Conservation (phyloP, 345 rosid species). For the Rhodomyrtus tomentosa region DNA sequence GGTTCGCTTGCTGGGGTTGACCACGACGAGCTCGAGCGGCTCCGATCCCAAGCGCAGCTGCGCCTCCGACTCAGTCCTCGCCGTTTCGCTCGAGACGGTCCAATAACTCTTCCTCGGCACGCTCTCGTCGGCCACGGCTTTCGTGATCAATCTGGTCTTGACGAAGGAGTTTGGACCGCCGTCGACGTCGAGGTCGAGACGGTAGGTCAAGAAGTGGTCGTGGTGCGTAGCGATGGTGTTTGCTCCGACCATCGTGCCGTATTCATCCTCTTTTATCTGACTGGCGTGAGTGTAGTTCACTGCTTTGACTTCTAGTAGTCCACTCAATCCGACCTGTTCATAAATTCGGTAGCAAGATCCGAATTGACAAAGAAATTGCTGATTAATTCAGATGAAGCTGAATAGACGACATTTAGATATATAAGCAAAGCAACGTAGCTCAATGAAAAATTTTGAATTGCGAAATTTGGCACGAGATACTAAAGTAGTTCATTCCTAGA, state of each 20-base stretch:
- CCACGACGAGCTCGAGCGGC: constrained; percentile 38
- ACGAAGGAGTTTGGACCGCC: constrained; percentile 58
- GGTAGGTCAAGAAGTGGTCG: constrained; percentile 66
- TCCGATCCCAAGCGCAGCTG: constrained; percentile 35
- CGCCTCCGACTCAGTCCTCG: constrained; percentile 56
- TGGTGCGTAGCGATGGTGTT: constrained; percentile 61
- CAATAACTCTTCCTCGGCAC: constrained; percentile 62
- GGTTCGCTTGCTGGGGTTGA: constrained; percentile 49
- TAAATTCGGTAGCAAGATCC: not conserved
- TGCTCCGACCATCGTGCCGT: constrained; percentile 51
- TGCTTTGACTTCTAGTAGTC: constrained; percentile 47
- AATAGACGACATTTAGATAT: not conserved
- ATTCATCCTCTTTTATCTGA: constrained; percentile 21
- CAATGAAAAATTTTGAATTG: not conserved
- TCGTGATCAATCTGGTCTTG: constrained; percentile 33
- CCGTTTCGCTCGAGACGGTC: constrained; percentile 49
- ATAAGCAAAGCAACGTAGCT: not conserved
- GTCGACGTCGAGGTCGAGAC: constrained; percentile 69
- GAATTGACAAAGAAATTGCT: not conserved
- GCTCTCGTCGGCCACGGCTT: constrained; percentile 6
- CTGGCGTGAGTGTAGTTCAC: constrained; percentile 27
- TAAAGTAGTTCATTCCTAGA: not conserved
- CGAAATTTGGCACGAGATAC: not conserved
- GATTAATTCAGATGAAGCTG: not conserved
- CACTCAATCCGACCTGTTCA: constrained; percentile 48